A percentile compares a stretch with the other conserved stretches of the same genome.
Evolutionary conservation across 371 early-diverging fungal genomes (phyloP).

Genomic region (Mucor sp.): DNA sequence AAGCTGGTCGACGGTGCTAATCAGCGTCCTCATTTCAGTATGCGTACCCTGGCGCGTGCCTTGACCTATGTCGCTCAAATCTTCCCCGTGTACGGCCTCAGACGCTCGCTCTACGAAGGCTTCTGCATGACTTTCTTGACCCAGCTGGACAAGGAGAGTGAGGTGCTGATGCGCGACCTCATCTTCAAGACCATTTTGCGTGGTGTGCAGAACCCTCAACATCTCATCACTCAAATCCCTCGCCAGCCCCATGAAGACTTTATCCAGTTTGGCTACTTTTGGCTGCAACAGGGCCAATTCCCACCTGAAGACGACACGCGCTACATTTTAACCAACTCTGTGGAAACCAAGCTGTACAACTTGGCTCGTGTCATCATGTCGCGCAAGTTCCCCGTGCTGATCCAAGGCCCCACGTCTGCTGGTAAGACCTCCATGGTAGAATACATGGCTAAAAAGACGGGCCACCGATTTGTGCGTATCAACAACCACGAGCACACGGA

Average conservation of each 20-base stretch:
- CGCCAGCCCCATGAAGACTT: conserved; percentile 65
- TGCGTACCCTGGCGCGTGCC: conserved; percentile 94
- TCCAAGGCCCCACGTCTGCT: conserved; percentile 99
- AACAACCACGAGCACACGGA: conserved; percentile 99
- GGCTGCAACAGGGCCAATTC: conserved; percentile 78
- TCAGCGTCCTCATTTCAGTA: conserved; percentile 89
- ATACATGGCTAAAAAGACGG: conserved; percentile 92
- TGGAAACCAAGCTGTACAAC: conserved; percentile 81
- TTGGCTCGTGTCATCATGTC: conserved; percentile 94
- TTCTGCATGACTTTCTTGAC: conserved; percentile 96
- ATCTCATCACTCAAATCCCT: conserved; percentile 67
- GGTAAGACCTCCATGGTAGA: conserved; percentile 99
- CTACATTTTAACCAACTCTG: conserved; percentile 92
- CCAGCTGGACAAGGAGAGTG: conserved; percentile 80
- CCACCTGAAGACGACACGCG: conserved; percentile 50
- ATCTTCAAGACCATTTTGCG: conserved; percentile 69
- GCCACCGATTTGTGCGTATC: conserved; percentile 97
- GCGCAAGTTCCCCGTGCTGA: conserved; percentile 93
- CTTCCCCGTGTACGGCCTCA: conserved; percentile 73
- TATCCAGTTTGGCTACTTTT: conserved; percentile 85
- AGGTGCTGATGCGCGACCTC: conserved; percentile 57
- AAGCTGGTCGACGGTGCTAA: conserved; percentile 90
- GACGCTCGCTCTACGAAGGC: conserved; percentile 90
- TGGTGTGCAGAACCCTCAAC: conserved; percentile 63
- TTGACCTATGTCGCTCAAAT: conserved; percentile 82